Conservation (phyloP, 1,284 basidiomycete genomes). For the Sporisorium graminicola region DNA sequence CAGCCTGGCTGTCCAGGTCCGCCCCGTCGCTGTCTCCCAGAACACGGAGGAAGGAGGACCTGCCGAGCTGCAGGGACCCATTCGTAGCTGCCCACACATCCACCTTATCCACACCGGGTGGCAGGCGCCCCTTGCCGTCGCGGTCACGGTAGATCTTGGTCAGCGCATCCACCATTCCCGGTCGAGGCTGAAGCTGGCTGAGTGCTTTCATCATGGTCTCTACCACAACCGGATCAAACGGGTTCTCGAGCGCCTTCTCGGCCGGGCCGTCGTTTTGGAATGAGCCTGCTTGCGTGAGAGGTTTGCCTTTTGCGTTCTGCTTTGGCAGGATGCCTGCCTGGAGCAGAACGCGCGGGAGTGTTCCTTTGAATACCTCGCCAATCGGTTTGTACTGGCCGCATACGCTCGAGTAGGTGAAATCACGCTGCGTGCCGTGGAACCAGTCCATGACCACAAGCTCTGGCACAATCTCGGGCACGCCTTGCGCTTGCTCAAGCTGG, state of each 20-base stretch:
- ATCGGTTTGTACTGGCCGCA: conserved; percentile 57
- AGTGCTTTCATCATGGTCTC: conserved; percentile 57
- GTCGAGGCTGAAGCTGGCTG: conserved; percentile 48
- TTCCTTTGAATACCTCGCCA: conserved; percentile 53
- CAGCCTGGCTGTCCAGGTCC: conserved; percentile 46
- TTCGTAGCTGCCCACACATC: conserved; percentile 63
- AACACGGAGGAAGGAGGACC: conserved; percentile 32
- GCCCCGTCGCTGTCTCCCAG: conserved; percentile 42
- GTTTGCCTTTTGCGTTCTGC: conserved; percentile 1
- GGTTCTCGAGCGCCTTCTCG: conserved; percentile 42
- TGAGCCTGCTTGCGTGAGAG: conserved; percentile 38
- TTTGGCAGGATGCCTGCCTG: conserved; percentile 56
- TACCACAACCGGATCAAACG: conserved; percentile 33
- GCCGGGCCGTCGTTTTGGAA: conserved; percentile 28
- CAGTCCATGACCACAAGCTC: conserved; percentile 63
- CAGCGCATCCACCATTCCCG: conserved; percentile 60
- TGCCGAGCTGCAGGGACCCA: conserved; percentile 49
- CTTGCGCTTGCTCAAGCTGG: conserved; percentile 37
- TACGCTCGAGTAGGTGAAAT: conserved; percentile 57
- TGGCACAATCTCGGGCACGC: conserved; percentile 45
- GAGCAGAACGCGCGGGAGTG: conserved; percentile 53
- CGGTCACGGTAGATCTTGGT: conserved; percentile 48
- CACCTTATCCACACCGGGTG: conserved; percentile 26
- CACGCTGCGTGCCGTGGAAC: conserved; percentile 62
- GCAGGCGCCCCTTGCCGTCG: conserved; percentile 38